Evolutionary conservation across 306 rosid species (phyloP), one percentile per base, ranked within the genome.

Genomic region (Hippophae rhamnoides): DNA sequence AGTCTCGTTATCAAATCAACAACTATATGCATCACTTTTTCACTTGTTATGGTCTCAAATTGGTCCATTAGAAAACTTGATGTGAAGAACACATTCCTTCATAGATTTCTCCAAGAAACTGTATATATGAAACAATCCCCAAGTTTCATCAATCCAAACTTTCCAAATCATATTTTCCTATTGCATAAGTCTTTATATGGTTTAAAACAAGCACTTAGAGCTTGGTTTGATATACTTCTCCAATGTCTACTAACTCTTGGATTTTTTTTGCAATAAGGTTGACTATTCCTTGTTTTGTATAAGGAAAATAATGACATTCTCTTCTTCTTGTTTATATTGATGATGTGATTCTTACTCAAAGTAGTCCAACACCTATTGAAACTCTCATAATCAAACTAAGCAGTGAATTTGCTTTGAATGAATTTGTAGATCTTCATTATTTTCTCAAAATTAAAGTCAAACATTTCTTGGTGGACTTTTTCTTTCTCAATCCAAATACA

Each of bases 1-100:
- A 43, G 14, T 41, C 62, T 6, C 1, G 60, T 56, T 0, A 26
- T 12, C 1, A 56, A 56, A 7, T 6, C 60, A 2, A 8, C 25
- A 1, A 56, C 45, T 0, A 41, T 56, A 5, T 2, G 47, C 0
- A 0, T 13, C 13, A 3, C 41, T 11, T 26, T 12, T 9, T 11
- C 10, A 10, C 5, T 56, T 38, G 1, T 9, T 12, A 3, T 2
- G 8, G 3, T 10, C 1, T 0, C 1, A 0, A 3, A 8, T 3
- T 40, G 56, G 56, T 0, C 7, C 2, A 9, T 61, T 3, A 13
- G 10, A 1, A 31, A 61, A 41, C 7, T 61, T 6, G 56, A 60
- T 5, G 12, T 57, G 2, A 41, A 57, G 6, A 57, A 57, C 5
- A 48, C 27, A 0, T 57, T 57, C 6, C 42, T 46, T 1, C 6